Evolutionary conservation across 352 stramenopile species (phyloP).

Genomic region (Phytophthora cactorum): DNA sequence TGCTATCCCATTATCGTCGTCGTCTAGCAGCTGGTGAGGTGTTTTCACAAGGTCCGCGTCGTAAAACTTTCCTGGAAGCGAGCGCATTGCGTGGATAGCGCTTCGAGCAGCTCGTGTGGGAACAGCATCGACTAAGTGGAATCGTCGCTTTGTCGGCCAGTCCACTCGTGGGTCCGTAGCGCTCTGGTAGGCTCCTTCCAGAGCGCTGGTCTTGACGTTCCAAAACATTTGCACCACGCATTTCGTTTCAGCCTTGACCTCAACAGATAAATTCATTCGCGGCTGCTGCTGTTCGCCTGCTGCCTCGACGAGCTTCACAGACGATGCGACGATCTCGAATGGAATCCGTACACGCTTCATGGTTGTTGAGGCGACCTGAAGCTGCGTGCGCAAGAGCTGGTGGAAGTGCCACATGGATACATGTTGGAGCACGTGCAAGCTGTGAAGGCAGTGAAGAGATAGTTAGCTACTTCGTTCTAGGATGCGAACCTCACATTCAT

Average conservation of each 20-base stretch:
- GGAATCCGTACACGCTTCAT: conserved; percentile 55
- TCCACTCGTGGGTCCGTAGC: conserved; percentile 4
- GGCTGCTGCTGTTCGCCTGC: background rate
- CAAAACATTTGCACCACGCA: conserved; percentile 48
- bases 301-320: conserved; percentile 29
- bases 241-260: conserved; percentile 25
- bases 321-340: conserved; percentile 51
- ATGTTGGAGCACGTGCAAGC: too few relatives aligned
- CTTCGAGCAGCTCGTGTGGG: conserved; percentile 12
- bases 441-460: too few relatives aligned
- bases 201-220: conserved; percentile 33
- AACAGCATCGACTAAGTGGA: background rate
- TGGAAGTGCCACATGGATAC: too few relatives aligned
- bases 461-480: background rate
- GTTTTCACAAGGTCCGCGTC: conserved; percentile 21
- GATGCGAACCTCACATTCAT: background rate
- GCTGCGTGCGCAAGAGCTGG: conserved; percentile 47
- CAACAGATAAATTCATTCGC: conserved; percentile 30
- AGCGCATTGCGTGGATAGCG: conserved; percentile 17
- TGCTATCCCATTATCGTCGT: conserved; percentile 15
- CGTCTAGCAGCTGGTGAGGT: conserved; percentile 35
- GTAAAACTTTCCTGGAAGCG: conserved; percentile 37
- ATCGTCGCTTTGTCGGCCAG: conserved; percentile 4
- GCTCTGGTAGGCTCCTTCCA: conserved; percentile 20
- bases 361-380: conserved; percentile 33